Evolutionary conservation across 495 filamentous ascomycete genomes (phyloP).

Genomic region (Aspergillus mulundensis): DNA sequence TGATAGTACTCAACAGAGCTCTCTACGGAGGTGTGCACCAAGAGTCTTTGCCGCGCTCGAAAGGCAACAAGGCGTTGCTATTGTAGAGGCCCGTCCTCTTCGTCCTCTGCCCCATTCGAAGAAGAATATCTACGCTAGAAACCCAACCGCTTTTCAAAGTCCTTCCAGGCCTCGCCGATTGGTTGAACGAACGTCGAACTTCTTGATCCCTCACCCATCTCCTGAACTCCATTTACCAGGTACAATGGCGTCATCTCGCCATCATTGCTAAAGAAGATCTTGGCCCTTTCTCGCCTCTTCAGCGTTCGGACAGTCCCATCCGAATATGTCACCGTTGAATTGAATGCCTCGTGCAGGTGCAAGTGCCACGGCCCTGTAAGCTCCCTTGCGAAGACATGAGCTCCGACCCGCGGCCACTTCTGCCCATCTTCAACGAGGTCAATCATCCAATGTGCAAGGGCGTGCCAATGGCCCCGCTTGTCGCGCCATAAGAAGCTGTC

Average conservation of each 20-base stretch:
- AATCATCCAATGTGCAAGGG: constrained; percentile 34
- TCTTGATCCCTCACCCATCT: constrained; percentile 11
- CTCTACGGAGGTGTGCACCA: no score
- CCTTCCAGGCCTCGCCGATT: constrained; percentile 13
- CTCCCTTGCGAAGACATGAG: constrained; percentile 31
- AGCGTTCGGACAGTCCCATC: constrained; percentile 29
- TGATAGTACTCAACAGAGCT: no score
- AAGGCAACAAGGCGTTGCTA: no score
- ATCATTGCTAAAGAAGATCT: constrained; percentile 40
- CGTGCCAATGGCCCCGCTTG: constrained; percentile 37
- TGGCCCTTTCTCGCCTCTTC: constrained; percentile 34
- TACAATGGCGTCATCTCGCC: constrained; percentile 35
- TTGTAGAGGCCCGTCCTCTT: not conserved
- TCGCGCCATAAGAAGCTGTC: constrained; percentile 42
- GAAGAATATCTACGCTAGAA: not conserved
- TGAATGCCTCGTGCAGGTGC: constrained; percentile 30
- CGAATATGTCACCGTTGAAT: constrained; percentile 31
- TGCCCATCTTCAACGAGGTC: constrained; percentile 27
- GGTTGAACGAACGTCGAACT: constrained; percentile 30
- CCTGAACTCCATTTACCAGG: constrained; percentile 33
- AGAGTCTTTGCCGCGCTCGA: no score
- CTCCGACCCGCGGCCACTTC: constrained; percentile 30
- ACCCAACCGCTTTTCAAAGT: not conserved
- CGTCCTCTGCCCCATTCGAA: not conserved
- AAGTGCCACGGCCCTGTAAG: constrained; percentile 38